phyloP scores from a whole-genome alignment of 2,329 filamentous ascomycete species.

The Alternaria conjuncta region DNA sequence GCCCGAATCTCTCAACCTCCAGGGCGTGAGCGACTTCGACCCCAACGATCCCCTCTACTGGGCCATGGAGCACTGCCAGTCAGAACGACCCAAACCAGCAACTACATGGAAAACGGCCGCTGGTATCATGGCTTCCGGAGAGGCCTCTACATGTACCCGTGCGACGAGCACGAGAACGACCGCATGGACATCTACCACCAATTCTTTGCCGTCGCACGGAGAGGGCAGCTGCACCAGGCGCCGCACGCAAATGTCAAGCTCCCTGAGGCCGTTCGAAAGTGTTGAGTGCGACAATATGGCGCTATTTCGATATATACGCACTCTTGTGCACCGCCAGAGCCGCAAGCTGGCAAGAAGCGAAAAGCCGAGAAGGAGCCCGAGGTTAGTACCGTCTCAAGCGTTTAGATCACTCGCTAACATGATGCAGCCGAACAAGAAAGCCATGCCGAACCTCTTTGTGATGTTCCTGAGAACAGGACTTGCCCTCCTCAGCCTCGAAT shows the following conservation, averaged over 20 bases:
- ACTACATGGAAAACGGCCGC: slow-evolving; percentile 70
- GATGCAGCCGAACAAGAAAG: not conserved
- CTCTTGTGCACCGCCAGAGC: not conserved
- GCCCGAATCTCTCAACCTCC: slow-evolving; percentile 78
- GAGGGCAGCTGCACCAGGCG: slow-evolving; percentile 56
- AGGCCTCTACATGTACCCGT: slow-evolving; percentile 77
- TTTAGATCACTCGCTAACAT: not conserved
- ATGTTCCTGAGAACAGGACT: not conserved
- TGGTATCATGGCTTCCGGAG: slow-evolving; percentile 71
- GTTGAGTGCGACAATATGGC: not conserved
- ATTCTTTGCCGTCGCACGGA: slow-evolving; percentile 71
- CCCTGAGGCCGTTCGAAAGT: not conserved
- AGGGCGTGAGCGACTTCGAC: slow-evolving; percentile 81
- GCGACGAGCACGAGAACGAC: slow-evolving; percentile 78
- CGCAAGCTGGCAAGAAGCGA: not conserved
- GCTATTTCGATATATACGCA: not conserved
- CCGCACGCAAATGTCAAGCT: slow-evolving; percentile 26
- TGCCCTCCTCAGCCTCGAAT: not conserved
- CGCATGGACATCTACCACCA: slow-evolving; percentile 84
- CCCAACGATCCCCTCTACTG: slow-evolving; percentile 81
- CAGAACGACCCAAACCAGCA: slow-evolving; percentile 48
- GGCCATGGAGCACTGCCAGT: slow-evolving; percentile 70
- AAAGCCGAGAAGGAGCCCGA: not conserved
- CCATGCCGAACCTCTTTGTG: not conserved
- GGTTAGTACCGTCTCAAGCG: not conserved